Evolutionary conservation across 441 rosid species (phyloP).

Genomic region (Raphanus hybrid): DNA sequence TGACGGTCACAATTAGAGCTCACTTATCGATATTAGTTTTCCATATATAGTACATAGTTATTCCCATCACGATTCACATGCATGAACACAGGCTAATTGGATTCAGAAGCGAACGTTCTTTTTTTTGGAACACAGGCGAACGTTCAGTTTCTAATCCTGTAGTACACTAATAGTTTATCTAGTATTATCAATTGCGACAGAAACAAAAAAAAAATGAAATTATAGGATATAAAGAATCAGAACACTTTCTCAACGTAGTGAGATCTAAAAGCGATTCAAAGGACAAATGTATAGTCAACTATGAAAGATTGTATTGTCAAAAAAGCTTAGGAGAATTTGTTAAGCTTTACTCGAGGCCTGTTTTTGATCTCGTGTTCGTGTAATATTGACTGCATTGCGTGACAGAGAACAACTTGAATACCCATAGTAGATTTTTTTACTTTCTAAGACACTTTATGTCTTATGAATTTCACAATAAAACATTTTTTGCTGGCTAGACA

Average conservation of each 20-base stretch:
- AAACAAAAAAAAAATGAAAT: not conserved
- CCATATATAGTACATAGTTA: conserved; percentile 3
- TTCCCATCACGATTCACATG: conserved; percentile 13
- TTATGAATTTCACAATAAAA: too few relatives aligned
- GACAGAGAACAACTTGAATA: not conserved
- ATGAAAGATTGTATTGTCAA: not conserved
- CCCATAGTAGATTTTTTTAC: too few relatives aligned
- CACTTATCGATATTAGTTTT: conserved; percentile 18
- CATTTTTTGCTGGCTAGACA: too few relatives aligned
- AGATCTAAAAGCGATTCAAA: not conserved
- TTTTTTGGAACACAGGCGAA: not conserved
- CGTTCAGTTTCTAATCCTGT: not conserved
- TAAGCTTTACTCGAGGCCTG: not conserved
- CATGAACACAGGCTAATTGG: conserved; percentile 10
- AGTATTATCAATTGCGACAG: conserved; percentile 3
- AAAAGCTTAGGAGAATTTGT: not conserved
- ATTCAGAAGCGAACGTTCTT: not conserved
- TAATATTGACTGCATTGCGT: conserved; percentile 9
- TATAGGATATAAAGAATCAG: not conserved
- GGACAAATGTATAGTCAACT: conserved; percentile 2
- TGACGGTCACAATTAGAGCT: conserved; percentile 22
- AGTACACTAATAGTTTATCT: not conserved
- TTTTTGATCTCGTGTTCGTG: conserved; percentile 4
- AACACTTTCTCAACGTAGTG: not conserved
- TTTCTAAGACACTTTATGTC: too few relatives aligned